Evolutionary conservation across 129 eudicot species (phyloP).

Genomic region (Arctium lappa): DNA sequence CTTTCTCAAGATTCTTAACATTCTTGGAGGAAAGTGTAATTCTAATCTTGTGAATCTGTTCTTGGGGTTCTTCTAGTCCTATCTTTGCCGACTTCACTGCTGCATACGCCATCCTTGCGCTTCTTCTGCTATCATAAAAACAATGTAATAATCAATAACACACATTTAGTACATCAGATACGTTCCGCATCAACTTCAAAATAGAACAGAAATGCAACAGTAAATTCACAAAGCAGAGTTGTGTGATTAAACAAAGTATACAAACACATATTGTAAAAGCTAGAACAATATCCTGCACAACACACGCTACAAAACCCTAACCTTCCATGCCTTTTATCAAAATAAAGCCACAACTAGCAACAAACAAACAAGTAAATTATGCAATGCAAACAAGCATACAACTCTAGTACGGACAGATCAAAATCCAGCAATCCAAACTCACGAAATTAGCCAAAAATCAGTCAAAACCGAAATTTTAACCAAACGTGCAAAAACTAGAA

Average conservation of each 20-base stretch:
- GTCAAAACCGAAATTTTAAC: not conserved
- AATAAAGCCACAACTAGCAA: not conserved
- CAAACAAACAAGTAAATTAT: not conserved
- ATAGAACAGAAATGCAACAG: not conserved
- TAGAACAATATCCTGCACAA: not conserved
- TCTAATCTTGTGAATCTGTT: slow-evolving; percentile 77
- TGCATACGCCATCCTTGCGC: slow-evolving; percentile 52
- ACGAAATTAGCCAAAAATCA: not conserved
- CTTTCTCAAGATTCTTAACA: slow-evolving; percentile 90
- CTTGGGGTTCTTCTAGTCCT: slow-evolving; percentile 73
- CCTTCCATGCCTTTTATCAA: not conserved
- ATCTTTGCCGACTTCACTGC: slow-evolving; percentile 74
- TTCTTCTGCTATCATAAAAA: not conserved
- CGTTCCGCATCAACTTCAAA: not conserved
- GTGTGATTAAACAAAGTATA: not conserved
- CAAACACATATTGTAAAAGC: not conserved
- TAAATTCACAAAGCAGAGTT: not conserved
- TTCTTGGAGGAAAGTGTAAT: slow-evolving; percentile 85
- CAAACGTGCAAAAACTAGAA: not conserved
- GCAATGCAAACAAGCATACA: not conserved
- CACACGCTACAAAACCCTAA: not conserved
- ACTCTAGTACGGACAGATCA: not conserved
- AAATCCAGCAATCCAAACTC: not conserved
- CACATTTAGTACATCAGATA: not conserved
- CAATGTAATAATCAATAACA: not conserved